Evolutionary conservation across 2,329 filamentous ascomycete genomes (phyloP).

Genomic region (Zarea fungicola): DNA sequence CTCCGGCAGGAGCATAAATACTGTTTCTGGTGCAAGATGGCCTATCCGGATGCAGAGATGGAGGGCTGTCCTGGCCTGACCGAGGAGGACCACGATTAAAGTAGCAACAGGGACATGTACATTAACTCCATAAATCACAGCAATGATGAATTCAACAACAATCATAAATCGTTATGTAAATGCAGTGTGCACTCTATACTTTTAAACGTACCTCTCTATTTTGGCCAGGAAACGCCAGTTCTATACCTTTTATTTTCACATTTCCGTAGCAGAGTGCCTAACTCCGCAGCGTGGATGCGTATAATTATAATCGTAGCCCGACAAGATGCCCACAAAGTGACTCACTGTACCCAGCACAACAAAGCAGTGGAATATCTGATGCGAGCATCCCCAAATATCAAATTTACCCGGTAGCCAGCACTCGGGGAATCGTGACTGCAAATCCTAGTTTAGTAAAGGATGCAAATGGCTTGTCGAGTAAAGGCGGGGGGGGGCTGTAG

Average conservation of each 20-base stretch:
- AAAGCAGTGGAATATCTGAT: constrained; percentile 42
- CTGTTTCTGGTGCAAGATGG: constrained; percentile 94
- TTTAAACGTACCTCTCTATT: not conserved
- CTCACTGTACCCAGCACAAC: constrained; percentile 32
- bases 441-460: constrained; percentile 18
- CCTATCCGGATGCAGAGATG: constrained; percentile 68
- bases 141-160: not conserved
- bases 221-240: too few relatives aligned
- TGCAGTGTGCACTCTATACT: not conserved
- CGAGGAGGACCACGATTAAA: constrained; percentile 71
- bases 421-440: constrained; percentile 40
- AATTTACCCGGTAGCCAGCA: constrained; percentile 35
- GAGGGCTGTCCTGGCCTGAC: constrained; percentile 83
- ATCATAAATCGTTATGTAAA: not conserved
- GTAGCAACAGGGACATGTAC: not conserved
- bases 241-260: not conserved
- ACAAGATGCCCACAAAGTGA: constrained; percentile 16
- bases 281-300: constrained; percentile 12
- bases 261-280: not conserved
- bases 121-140: not conserved
- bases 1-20: constrained; percentile 70
- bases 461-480: constrained; percentile 28
- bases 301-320: constrained; percentile 20
- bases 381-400: constrained; percentile 40
- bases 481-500: too few relatives aligned